Evolutionary conservation across 2,329 filamentous ascomycete genomes (phyloP).

Genomic region (Paradendryphiella salina): DNA sequence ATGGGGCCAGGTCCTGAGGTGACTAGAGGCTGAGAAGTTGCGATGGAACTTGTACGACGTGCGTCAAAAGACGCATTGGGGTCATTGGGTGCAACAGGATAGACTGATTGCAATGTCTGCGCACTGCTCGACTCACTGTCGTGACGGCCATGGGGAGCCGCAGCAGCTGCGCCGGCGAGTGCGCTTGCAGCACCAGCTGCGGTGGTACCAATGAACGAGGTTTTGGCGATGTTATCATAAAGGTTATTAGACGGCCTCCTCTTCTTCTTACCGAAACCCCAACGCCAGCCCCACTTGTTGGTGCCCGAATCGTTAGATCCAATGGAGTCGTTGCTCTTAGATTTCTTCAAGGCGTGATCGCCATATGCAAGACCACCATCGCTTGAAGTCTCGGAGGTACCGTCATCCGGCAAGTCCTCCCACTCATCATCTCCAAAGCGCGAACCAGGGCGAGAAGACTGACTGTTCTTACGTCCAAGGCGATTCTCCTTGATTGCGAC

Average conservation of each 20-base stretch:
- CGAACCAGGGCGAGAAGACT: conserved; percentile 31
- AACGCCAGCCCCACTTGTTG: conserved; percentile 64
- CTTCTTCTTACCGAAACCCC: conserved; percentile 57
- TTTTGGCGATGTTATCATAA: conserved; percentile 40
- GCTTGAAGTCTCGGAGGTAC: conserved; percentile 50
- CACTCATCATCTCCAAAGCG: conserved; percentile 54
- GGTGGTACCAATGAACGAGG: conserved; percentile 44
- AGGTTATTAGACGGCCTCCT: conserved; percentile 42
- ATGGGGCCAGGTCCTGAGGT: conserved; percentile 54
- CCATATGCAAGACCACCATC: conserved; percentile 66
- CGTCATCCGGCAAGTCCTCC: conserved; percentile 46
- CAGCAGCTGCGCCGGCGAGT: conserved; percentile 49
- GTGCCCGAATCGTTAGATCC: conserved; percentile 58
- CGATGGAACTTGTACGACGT: conserved; percentile 54
- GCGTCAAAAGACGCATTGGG: conserved; percentile 63
- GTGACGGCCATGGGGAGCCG: conserved; percentile 55
- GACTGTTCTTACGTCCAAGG: conserved; percentile 23
- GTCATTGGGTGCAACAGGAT: conserved; percentile 69
- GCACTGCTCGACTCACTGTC: conserved; percentile 53
- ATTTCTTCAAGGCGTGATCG: conserved; percentile 45
- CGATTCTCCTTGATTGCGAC: conserved; percentile 43
- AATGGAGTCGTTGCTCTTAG: conserved; percentile 57
- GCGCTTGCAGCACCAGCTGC: conserved; percentile 46
- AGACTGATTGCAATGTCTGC: conserved; percentile 63
- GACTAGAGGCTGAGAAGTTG: conserved; percentile 43